Percentiles rank a stretch among this genome's conserved stretches.
These are phyloP conservation scores for Babesia caballi DNA, from an alignment of 169 alveolate genomes.

Conservation along the genomic window DNA sequence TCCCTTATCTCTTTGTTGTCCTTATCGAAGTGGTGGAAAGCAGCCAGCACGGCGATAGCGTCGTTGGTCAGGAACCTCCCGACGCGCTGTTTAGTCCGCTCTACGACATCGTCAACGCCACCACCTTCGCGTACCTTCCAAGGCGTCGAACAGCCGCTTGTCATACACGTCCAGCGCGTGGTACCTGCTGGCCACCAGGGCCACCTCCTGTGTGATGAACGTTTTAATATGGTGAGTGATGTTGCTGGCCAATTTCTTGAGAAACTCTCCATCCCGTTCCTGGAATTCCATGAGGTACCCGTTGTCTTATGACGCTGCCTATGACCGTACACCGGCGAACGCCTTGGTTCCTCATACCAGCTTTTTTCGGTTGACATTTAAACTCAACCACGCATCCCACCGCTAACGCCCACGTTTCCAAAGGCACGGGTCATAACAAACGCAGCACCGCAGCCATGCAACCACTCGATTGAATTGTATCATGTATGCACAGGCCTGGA, in stretches of 20 bases:
- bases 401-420: no score
- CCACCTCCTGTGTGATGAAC: not conserved
- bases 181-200: not conserved
- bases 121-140: not conserved
- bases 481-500: no score
- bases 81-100: not conserved
- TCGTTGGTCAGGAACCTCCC: conserved; percentile 8
- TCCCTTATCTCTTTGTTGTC: not conserved
- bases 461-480: no score
- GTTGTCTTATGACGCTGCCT: no score
- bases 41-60: conserved; percentile 5
- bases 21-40: conserved; percentile 9
- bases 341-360: no score
- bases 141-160: not conserved
- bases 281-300: not conserved
- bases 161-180: conserved; percentile 6
- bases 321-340: no score
- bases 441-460: no score
- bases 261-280: not conserved
- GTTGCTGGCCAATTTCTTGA: not conserved
- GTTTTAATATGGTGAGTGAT: not conserved
- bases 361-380: no score
- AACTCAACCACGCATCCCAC: no score
- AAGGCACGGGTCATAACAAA: no score
- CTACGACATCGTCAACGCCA: not conserved